Percentiles rank a stretch among this genome's conserved stretches.
Conservation (phyloP, 2,329 filamentous ascomycete species). For the Alternaria tenuissima region DNA sequence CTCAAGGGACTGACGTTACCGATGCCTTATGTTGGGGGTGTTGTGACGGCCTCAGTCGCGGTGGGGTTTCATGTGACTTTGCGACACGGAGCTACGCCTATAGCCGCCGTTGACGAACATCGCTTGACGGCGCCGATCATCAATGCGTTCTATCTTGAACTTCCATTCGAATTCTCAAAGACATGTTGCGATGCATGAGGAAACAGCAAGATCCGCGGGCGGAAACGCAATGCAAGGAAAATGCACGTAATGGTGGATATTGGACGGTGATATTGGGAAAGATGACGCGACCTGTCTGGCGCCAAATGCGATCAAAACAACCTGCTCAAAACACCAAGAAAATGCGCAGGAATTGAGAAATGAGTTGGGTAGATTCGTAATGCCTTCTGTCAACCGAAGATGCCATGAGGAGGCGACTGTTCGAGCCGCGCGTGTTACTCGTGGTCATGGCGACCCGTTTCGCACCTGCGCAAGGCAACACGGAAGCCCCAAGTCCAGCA, state of each 20-base stretch:
- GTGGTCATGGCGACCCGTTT: neutral
- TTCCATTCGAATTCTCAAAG: constrained; percentile 16
- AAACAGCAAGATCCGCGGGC: constrained; percentile 26
- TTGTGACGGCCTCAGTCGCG: constrained; percentile 42
- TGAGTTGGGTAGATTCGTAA: constrained; percentile 42
- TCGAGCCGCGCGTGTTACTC: constrained; percentile 5
- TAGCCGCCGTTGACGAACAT: constrained; percentile 30
- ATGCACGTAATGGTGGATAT: constrained; percentile 19
- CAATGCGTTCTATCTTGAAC: constrained; percentile 38
- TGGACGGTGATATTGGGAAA: constrained; percentile 39
- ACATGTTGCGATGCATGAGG: constrained; percentile 16
- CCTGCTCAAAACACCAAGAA: constrained; percentile 32
- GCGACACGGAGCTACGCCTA: constrained; percentile 37
- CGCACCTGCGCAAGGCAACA: constrained; percentile 3
- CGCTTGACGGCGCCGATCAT: constrained; percentile 26
- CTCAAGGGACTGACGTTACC: constrained; percentile 24
- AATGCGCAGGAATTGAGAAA: constrained; percentile 32
- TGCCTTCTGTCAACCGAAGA: constrained; percentile 28
- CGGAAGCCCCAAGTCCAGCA: neutral
- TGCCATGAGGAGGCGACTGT: neutral
- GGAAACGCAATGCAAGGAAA: constrained; percentile 43
- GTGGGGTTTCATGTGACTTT: constrained; percentile 44
- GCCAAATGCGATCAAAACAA: constrained; percentile 36
- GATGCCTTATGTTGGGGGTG: constrained; percentile 30
- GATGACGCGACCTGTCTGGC: constrained; percentile 33